Evolutionary conservation across 129 eudicot genomes (phyloP).

Genomic region (Tagetes erecta): DNA sequence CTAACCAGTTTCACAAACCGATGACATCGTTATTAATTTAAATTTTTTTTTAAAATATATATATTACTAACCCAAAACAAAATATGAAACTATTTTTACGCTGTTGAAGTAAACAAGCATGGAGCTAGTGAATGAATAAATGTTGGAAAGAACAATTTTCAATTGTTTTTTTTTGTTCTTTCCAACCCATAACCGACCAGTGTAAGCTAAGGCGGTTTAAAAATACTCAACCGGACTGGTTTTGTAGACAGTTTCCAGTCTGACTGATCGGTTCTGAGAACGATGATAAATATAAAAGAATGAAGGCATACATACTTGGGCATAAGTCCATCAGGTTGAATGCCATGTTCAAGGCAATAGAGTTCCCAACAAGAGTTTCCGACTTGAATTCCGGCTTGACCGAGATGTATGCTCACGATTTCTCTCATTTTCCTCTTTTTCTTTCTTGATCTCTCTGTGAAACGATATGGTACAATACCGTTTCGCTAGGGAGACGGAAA

Average conservation of each 20-base stretch:
- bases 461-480: slow-evolving; percentile 29
- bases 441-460: slow-evolving; percentile 41
- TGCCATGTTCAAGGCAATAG: slow-evolving; percentile 74
- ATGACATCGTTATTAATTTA: background rate
- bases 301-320: slow-evolving; percentile 33
- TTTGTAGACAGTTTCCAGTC: too few relatives aligned
- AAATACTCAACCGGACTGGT: background rate
- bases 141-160: background rate
- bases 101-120: background rate
- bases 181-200: too few relatives aligned
- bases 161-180: too few relatives aligned
- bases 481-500: slow-evolving; percentile 39
- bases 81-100: background rate
- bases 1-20: background rate
- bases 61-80: too few relatives aligned
- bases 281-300: background rate
- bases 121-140: too few relatives aligned
- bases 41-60: background rate
- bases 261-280: background rate
- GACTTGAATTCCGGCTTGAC: slow-evolving; percentile 69
- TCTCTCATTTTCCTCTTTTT: slow-evolving; percentile 49
- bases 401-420: slow-evolving; percentile 56
- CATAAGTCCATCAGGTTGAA: slow-evolving; percentile 60
- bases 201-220: background rate
- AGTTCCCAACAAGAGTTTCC: slow-evolving; percentile 78